Conservation (phyloP, 345 rosid species). For the Viola odorata region DNA sequence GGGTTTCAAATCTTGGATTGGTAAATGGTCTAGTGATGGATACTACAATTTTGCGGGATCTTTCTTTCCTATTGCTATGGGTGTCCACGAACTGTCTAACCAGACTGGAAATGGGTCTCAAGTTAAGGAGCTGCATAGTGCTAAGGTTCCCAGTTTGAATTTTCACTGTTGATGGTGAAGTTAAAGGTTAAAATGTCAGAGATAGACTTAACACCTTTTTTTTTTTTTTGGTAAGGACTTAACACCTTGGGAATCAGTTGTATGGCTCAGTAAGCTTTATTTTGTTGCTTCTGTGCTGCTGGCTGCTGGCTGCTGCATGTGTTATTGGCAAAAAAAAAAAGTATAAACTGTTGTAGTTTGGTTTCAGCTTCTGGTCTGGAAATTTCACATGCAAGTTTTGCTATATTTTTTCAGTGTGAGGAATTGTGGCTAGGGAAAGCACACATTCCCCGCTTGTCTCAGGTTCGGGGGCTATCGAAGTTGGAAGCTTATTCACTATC, state of each 20-base stretch:
- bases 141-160: not conserved
- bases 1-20: not conserved
- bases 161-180: not conserved
- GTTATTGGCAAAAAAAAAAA: no score
- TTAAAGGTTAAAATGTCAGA: not conserved
- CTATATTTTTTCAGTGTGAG: slow-evolving; percentile 32
- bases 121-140: no score
- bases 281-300: not conserved
- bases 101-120: no score
- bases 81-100: no score
- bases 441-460: slow-evolving; percentile 51
- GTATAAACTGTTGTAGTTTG: not conserved
- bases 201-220: no score
- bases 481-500: slow-evolving; percentile 50
- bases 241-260: not conserved
- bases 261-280: not conserved
- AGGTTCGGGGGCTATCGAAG: slow-evolving; percentile 42
- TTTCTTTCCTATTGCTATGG: not conserved
- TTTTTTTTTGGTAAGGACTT: not conserved
- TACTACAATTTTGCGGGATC: not conserved
- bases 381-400: slow-evolving; percentile 5
- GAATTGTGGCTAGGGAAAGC: slow-evolving; percentile 56
- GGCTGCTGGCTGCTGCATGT: not conserved
- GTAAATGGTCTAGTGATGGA: not conserved
- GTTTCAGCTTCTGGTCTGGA: not conserved